Evolutionary conservation across 2,329 filamentous ascomycete genomes (phyloP).

Genomic region (Ophioceras dolichostomum): DNA sequence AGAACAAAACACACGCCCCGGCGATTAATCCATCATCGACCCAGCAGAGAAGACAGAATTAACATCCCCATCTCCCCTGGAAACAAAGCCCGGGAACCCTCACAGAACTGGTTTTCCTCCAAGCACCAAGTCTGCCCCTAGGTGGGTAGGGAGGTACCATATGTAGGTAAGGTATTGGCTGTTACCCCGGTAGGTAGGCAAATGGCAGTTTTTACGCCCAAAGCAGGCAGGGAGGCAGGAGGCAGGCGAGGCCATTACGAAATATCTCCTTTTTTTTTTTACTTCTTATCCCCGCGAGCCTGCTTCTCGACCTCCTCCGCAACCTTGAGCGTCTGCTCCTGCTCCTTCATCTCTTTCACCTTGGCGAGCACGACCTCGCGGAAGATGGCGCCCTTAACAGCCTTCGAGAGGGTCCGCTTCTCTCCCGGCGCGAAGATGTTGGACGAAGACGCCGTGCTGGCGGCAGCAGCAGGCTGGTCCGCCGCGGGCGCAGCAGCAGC

Average conservation of each 20-base stretch:
- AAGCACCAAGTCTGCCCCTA: too few relatives aligned
- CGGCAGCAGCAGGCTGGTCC: not conserved
- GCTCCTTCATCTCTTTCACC: slow-evolving; percentile 81
- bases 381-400: slow-evolving; percentile 65
- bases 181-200: too few relatives aligned
- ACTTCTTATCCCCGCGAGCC: slow-evolving; percentile 13
- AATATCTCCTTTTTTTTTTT: too few relatives aligned
- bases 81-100: too few relatives aligned
- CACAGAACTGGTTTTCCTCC: too few relatives aligned
- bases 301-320: slow-evolving; percentile 44
- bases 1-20: not conserved
- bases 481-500: slow-evolving; percentile 25
- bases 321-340: slow-evolving; percentile 63
- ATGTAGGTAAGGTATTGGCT: too few relatives aligned
- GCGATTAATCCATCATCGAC: not conserved
- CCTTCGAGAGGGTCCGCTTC: slow-evolving; percentile 31
- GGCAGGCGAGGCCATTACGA: too few relatives aligned
- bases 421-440: slow-evolving; percentile 23
- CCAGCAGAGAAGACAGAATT: not conserved
- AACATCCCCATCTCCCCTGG: too few relatives aligned
- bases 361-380: slow-evolving; percentile 89
- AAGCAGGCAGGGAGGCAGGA: too few relatives aligned
- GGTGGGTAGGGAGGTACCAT: too few relatives aligned
- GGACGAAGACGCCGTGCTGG: slow-evolving; percentile 6
- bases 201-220: too few relatives aligned